Conservation (phyloP, 2,329 filamentous ascomycete species). For the Fulvia fulva region DNA sequence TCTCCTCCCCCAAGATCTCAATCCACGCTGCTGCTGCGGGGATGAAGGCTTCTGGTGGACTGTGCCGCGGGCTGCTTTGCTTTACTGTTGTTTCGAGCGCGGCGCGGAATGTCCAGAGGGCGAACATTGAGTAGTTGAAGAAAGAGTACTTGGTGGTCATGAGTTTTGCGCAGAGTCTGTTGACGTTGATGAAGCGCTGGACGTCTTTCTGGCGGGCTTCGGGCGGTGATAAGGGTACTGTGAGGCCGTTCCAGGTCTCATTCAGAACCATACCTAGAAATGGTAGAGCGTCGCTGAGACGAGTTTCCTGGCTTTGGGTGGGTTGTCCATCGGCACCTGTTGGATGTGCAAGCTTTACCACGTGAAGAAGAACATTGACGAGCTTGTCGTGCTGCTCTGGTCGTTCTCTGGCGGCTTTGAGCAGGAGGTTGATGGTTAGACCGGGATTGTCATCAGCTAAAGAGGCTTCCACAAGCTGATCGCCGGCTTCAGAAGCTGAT, state of each 20-base stretch:
- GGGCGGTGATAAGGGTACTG: background rate
- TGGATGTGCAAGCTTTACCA: background rate
- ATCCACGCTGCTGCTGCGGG: conserved; percentile 2
- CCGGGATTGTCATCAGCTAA: background rate
- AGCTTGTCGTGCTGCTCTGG: background rate
- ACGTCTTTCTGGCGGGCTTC: background rate
- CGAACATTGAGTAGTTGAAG: conserved; percentile 2
- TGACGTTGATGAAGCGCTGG: background rate
- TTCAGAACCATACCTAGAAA: background rate
- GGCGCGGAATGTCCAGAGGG: background rate
- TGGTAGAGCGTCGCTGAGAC: background rate
- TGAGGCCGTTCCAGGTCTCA: background rate
- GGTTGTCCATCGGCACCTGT: background rate
- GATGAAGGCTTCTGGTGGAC: background rate
- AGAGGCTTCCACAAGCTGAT: background rate
- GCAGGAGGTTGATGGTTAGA: background rate
- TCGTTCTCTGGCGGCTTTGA: background rate
- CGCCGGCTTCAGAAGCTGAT: background rate
- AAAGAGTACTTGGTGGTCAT: background rate
- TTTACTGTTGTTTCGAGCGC: background rate
- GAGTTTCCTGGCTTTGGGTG: background rate
- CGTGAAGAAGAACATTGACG: background rate
- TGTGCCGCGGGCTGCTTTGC: background rate
- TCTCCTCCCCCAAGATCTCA: background rate
- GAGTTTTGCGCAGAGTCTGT: background rate